Conservation (phyloP, 129 eudicot species). For the Chrysanthemum lavandulifolium region DNA sequence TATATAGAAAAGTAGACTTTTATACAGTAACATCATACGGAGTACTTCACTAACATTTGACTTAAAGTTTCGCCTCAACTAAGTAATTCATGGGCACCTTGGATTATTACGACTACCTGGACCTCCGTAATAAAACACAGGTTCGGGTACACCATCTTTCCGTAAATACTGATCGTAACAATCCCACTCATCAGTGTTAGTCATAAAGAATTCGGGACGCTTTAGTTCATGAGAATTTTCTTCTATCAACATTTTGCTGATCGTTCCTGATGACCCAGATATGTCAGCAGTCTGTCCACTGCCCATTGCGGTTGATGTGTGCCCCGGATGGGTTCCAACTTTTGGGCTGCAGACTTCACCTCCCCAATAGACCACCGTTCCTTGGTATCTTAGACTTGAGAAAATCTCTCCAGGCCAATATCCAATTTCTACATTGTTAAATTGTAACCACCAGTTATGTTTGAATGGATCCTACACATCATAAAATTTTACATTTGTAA, state of each 20-base stretch:
- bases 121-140: conserved; percentile 23
- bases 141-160: too few relatives aligned
- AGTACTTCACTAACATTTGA: too few relatives aligned
- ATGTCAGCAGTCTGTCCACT: neutral
- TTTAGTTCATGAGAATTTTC: too few relatives aligned
- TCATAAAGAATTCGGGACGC: too few relatives aligned
- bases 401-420: conserved; percentile 31
- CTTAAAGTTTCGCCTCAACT: neutral
- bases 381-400: neutral
- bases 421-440: conserved; percentile 18
- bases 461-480: conserved; percentile 26
- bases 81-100: conserved; percentile 1
- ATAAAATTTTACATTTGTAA: neutral
- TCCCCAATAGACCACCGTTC: conserved; percentile 31
- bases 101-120: conserved; percentile 22
- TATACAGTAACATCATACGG: too few relatives aligned
- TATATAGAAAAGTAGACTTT: too few relatives aligned
- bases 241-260: too few relatives aligned
- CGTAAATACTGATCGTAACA: neutral
- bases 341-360: conserved; percentile 35
- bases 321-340: conserved; percentile 23
- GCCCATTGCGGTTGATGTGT: conserved; percentile 25
- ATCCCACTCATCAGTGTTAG: too few relatives aligned
- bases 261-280: too few relatives aligned
- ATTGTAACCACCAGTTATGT: conserved; percentile 24